phyloP scores from a whole-genome alignment of 2,329 filamentous ascomycete genomes.

The Hyphodiscus sp. region DNA sequence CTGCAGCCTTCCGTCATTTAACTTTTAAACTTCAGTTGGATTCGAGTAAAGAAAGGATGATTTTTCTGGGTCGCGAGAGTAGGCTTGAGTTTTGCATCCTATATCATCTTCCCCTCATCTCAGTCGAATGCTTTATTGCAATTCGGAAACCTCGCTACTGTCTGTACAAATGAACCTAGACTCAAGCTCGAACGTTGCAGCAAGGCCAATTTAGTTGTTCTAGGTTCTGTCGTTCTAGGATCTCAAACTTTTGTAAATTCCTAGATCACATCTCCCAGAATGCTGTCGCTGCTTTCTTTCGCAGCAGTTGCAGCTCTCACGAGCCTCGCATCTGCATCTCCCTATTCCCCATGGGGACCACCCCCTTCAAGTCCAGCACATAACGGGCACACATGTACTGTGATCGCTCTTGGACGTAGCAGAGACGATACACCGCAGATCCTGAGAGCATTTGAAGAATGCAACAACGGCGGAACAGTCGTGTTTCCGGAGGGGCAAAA shows the following conservation, averaged over 20 bases:
- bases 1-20: background rate
- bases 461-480: slow-evolving; percentile 41
- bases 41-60: background rate
- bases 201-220: background rate
- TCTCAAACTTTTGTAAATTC: background rate
- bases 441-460: slow-evolving; percentile 41
- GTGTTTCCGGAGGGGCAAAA: slow-evolving; percentile 43
- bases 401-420: slow-evolving; percentile 33
- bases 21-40: background rate
- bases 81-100: background rate
- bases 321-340: background rate
- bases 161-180: background rate
- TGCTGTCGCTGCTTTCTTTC: background rate
- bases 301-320: background rate
- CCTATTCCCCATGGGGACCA: slow-evolving; percentile 1
- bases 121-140: background rate
- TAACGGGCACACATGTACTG: slow-evolving; percentile 30
- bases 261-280: background rate
- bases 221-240: too few relatives aligned
- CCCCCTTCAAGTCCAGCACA: slow-evolving; percentile 1
- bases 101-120: background rate
- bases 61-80: background rate
- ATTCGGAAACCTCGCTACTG: background rate
- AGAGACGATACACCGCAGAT: slow-evolving; percentile 47
- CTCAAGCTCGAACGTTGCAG: background rate